Conservation (phyloP, 1,284 basidiomycete species). For the Leccinum pseudoinsigne region DNA sequence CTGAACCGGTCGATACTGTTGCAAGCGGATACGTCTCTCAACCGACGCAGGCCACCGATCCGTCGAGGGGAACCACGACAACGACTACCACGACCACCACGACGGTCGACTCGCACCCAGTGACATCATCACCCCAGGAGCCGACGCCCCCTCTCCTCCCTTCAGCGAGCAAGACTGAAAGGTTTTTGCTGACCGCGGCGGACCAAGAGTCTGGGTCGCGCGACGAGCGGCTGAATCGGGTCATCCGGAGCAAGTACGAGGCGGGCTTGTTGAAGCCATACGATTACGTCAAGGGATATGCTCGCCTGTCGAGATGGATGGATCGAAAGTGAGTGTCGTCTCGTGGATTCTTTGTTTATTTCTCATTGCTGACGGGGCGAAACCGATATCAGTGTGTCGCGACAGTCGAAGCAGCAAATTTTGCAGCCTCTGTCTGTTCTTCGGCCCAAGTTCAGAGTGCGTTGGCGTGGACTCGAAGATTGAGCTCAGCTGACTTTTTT, state of each 20-base stretch:
- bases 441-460: not conserved
- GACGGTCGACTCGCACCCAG: conserved; percentile 16
- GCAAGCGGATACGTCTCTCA: conserved; percentile 18
- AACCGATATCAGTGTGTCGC: conserved; percentile 64
- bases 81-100: not conserved
- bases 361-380: not conserved
- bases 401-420: conserved; percentile 88
- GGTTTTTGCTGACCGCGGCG: conserved; percentile 91
- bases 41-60: conserved; percentile 21
- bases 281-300: conserved; percentile 95
- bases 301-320: conserved; percentile 92
- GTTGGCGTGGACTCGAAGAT: not conserved
- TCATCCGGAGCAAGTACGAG: conserved; percentile 97
- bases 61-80: conserved; percentile 3
- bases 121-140: conserved; percentile 17
- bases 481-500: not conserved
- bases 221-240: conserved; percentile 87
- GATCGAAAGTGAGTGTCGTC: conserved; percentile 57
- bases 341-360: not conserved
- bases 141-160: conserved; percentile 50
- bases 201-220: conserved; percentile 93
- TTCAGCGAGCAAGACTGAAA: conserved; percentile 77
- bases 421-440: conserved; percentile 75
- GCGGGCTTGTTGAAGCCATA: conserved; percentile 94
- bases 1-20: conserved; percentile 15